Conservation (phyloP, 768 basidiomycete species). For the Phanerochaete sordida region DNA sequence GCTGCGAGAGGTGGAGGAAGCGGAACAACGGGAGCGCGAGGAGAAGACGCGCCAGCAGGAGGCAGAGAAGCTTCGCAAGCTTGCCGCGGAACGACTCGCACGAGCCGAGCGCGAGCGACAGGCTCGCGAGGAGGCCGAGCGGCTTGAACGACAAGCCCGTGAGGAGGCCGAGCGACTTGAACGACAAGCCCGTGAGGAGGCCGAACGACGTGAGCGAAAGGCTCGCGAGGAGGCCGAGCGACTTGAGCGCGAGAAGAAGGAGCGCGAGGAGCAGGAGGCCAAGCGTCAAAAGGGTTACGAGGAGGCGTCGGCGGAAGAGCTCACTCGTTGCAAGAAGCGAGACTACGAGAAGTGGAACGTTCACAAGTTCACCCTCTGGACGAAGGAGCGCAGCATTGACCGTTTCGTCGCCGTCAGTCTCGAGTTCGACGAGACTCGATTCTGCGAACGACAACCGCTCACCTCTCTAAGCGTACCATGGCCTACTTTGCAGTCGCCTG, state of each 20-base stretch:
- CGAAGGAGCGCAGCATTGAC: background rate
- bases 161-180: constrained; percentile 1
- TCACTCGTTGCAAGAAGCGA: background rate
- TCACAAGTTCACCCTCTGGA: background rate
- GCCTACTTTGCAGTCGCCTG: constrained; percentile 64
- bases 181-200: background rate
- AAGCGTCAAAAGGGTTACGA: background rate
- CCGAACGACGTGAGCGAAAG: background rate
- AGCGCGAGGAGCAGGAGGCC: background rate
- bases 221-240: constrained; percentile 1
- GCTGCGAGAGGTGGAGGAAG: too few species aligned
- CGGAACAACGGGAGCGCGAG: background rate
- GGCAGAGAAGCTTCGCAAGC: background rate
- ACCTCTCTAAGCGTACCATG: constrained; percentile 67
- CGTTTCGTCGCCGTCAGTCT: constrained; percentile 1
- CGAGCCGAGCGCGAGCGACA: background rate
- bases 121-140: background rate
- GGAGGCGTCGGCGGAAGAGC: background rate
- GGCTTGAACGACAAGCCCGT: background rate
- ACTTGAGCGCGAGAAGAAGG: background rate
- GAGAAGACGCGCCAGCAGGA: background rate
- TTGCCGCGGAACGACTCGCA: background rate
- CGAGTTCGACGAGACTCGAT: constrained; percentile 61
- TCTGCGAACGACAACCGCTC: constrained; percentile 47
- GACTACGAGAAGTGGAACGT: background rate